Conservation (phyloP, 108 stramenopile species). For the Schizochytrium sp. region DNA sequence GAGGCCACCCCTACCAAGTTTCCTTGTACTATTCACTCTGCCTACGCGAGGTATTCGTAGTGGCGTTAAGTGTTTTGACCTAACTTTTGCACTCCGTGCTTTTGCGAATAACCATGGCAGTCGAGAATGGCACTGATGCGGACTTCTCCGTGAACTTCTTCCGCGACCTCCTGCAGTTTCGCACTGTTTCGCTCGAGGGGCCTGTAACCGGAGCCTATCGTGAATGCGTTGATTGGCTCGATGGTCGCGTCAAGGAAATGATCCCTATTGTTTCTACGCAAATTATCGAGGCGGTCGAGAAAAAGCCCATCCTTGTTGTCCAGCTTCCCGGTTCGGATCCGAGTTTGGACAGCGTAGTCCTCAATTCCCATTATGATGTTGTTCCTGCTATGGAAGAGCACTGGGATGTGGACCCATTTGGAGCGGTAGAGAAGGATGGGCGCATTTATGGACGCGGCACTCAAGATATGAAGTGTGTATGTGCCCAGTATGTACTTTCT, state of each 20-base stretch:
- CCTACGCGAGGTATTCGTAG: no score
- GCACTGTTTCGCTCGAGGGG: conserved; percentile 83
- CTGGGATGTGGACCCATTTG: conserved; percentile 83
- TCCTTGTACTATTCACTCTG: no score
- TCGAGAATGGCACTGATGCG: no score
- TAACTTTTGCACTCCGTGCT: no score
- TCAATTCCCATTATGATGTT: conserved; percentile 96
- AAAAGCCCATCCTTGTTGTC: conserved; percentile 89
- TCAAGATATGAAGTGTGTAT: conserved; percentile 97
- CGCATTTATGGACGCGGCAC: conserved; percentile 91
- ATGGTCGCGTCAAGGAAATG: conserved; percentile 69
- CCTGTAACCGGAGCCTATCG: conserved; percentile 82
- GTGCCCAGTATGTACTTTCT: conserved; percentile 92
- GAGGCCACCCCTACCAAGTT: no score
- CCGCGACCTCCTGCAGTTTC: conserved; percentile 78
- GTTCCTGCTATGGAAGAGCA: conserved; percentile 84
- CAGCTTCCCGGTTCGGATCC: conserved; percentile 84
- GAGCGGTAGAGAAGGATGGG: conserved; percentile 81
- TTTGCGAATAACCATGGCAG: no score
- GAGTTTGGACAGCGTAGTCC: conserved; percentile 83
- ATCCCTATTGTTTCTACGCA: conserved; percentile 27
- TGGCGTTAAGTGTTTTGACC: no score
- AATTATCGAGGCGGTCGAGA: conserved; percentile 61
- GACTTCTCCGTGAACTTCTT: conserved; percentile 71
- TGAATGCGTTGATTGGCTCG: conserved; percentile 81